Base-by-base conservation (phyloP, 192 early-diverging fungal species). In the Allomyces macrogynus region DNA sequence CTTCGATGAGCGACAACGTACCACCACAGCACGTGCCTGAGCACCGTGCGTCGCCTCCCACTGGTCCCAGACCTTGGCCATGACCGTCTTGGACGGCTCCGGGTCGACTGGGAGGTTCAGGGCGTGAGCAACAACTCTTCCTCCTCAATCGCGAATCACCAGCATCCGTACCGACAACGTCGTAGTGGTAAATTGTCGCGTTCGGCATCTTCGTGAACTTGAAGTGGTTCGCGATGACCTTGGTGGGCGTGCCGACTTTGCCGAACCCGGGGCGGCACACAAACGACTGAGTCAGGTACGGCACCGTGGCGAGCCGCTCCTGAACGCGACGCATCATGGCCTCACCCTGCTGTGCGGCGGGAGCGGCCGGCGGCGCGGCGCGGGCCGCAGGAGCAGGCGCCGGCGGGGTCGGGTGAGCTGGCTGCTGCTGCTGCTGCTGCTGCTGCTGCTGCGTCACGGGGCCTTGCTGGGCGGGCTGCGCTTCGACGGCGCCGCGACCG, bases 181-280 rank as follows among this genome's bases (percentile, higher is more conserved):
- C 89, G 75, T 94, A 97, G 66, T 95, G 94, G 71, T 87, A 79
- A n/a, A 97, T 79, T 8, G 81, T 80, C 0, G 68, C 75, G 18
- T 79, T 69, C 4, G 86, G 83, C 16, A 88, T 79, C 24, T 77
- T 74, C 32, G 69, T 73, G 42, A 97, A 71, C 63, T 87, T 83
- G 68, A 92, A 89, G 68, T 88, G 89, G 74, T 97, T 97, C 22
- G 78, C 74, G 0, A 74, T 61, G 4, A 89, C 80, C 8, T 63
- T 66, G 23, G 76, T 67, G 8, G 61, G 63, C 11, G 70, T 68
- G 23, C 86, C 86, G 11, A 20, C 22, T 1, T 43, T 69, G 62
- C 84, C 86, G 3, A 43, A 61, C 44, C 69, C 68, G 14, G 80
- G 78, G 23, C 79, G 69, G 22, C 62, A 62, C 23, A 77, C 74